Evolutionary conservation across 306 rosid genomes (phyloP).

Genomic region (Vicia sativa): DNA sequence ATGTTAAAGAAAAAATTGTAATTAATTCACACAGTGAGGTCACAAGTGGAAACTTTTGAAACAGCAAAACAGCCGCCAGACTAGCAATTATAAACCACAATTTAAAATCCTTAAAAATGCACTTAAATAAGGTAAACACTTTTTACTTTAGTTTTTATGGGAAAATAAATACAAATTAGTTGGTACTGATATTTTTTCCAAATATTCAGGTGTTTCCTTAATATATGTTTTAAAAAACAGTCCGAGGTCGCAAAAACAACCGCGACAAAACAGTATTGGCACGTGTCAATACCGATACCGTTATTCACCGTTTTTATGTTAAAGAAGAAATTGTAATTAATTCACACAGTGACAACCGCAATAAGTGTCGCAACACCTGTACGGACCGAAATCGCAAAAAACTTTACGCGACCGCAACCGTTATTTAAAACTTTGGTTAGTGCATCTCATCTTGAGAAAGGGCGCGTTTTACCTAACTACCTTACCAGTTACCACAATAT

Average conservation of each 20-base stretch:
- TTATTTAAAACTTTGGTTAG: not conserved
- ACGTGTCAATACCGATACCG: no score
- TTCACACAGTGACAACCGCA: no score
- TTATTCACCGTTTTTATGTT: no score
- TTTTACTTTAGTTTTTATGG: not conserved
- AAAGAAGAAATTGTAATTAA: no score
- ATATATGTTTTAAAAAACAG: no score
- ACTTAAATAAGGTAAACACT: not conserved
- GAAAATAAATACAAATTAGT: conserved; percentile 3
- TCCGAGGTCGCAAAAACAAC: no score
- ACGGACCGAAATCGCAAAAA: no score
- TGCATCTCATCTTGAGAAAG: not conserved
- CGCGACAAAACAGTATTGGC: no score
- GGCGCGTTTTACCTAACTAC: not conserved
- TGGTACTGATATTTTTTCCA: not conserved
- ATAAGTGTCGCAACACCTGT: no score
- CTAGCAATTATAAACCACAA: not conserved
- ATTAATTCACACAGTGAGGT: no score
- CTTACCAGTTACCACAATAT: conserved; percentile 6
- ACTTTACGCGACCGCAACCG: no score
- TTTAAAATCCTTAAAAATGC: not conserved
- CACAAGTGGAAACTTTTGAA: not conserved
- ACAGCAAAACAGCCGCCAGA: not conserved
- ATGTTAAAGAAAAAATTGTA: no score
- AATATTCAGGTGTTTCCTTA: not conserved